Conservation (phyloP, 257 asterid genomes). For the Lantana camara region DNA sequence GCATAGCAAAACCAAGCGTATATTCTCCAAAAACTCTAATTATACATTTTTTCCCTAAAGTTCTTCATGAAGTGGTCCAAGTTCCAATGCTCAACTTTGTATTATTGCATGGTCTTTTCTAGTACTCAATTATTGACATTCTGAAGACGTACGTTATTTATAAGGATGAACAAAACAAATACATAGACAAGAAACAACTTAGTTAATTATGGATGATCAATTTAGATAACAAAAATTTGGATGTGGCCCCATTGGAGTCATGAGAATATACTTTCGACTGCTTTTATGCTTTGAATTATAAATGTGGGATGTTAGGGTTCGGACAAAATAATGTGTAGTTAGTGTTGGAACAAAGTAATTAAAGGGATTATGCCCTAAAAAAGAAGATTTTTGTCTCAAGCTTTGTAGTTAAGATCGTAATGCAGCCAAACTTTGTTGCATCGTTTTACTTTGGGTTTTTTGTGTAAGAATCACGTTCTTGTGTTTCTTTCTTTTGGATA, state of each 20-base stretch:
- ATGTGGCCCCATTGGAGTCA: not conserved
- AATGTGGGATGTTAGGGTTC: not conserved
- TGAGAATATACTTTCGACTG: constrained; percentile 25
- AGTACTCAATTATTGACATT: not conserved
- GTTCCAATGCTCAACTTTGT: not conserved
- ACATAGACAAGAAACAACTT: not conserved
- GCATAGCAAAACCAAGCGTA: too few species aligned
- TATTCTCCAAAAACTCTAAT: too few species aligned
- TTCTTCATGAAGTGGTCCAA: too few species aligned
- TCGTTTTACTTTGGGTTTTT: not conserved
- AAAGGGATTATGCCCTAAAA: constrained; percentile 24
- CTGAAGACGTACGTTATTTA: not conserved
- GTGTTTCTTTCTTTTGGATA: constrained; percentile 17
- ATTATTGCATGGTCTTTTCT: not conserved
- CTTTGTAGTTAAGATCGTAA: not conserved
- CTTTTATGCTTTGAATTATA: constrained; percentile 7
- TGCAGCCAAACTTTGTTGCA: constrained; percentile 2
- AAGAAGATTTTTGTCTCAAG: constrained; percentile 21
- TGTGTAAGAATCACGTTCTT: constrained; percentile 1
- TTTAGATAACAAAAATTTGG: not conserved
- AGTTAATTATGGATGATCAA: not conserved
- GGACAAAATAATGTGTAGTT: constrained; percentile 22
- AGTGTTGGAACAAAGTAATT: constrained; percentile 13
- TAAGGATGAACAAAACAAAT: not conserved
- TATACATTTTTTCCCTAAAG: too few species aligned